Evolutionary conservation across 1,284 basidiomycete species (phyloP).

Genomic region (Puccinia polysora): DNA sequence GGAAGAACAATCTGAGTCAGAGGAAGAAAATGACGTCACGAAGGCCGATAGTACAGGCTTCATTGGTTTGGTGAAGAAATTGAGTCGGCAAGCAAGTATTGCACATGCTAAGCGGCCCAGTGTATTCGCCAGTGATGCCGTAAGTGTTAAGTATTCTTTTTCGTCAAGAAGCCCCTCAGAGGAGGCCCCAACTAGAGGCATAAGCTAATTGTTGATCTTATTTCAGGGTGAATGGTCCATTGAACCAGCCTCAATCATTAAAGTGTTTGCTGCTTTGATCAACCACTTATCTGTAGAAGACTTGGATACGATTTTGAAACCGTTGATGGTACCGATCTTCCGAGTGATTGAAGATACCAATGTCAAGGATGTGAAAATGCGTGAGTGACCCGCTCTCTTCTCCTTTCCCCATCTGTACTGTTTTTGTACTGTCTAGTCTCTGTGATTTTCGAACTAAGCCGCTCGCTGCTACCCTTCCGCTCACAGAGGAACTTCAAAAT

Average conservation of each 20-base stretch:
- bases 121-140: slow-evolving; percentile 50
- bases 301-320: slow-evolving; percentile 68
- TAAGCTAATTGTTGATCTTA: background rate
- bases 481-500: slow-evolving; percentile 72
- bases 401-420: background rate
- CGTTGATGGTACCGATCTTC: slow-evolving; percentile 80
- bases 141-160: slow-evolving; percentile 55
- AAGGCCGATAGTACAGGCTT: slow-evolving; percentile 56
- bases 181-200: slow-evolving; percentile 3
- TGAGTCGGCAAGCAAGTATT: slow-evolving; percentile 64
- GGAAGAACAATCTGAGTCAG: slow-evolving; percentile 34
- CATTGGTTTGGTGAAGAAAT: slow-evolving; percentile 58
- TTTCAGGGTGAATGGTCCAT: slow-evolving; percentile 67
- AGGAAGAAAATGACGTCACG: slow-evolving; percentile 48
- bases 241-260: slow-evolving; percentile 71
- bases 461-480: background rate
- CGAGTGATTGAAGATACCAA: slow-evolving; percentile 80
- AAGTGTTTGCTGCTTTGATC: slow-evolving; percentile 90
- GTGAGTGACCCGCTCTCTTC: slow-evolving; percentile 57
- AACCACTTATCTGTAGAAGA: slow-evolving; percentile 63
- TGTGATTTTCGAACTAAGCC: background rate
- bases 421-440: slow-evolving; percentile 2
- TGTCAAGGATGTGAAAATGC: slow-evolving; percentile 69
- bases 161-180: background rate
- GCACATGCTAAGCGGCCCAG: slow-evolving; percentile 60